These are phyloP conservation scores for Lodderomyces oxycetoniae DNA, from an alignment of 1,139 yeast species.

Conservation along the genomic window DNA sequence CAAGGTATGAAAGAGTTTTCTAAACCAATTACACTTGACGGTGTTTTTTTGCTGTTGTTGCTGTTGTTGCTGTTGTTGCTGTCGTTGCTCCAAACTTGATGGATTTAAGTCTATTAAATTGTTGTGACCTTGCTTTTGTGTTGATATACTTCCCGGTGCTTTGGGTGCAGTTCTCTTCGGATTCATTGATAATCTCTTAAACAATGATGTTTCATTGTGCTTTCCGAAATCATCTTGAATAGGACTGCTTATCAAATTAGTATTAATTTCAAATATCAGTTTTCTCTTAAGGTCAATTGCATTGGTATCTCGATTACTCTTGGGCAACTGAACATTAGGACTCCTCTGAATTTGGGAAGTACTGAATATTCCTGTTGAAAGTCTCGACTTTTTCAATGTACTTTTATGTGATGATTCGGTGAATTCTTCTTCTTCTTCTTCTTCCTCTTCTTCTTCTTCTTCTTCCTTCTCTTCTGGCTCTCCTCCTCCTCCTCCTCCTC, in stretches of 20 bases:
- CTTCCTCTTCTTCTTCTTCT: constrained; percentile 7
- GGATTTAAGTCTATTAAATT: too few relatives aligned
- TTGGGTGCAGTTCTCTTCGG: constrained; percentile 46
- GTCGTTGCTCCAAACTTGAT: too few relatives aligned
- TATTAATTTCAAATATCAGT: constrained; percentile 3
- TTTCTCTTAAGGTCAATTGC: neutral
- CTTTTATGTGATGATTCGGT: neutral
- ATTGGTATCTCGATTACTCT: constrained; percentile 5
- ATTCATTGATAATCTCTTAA: constrained; percentile 31
- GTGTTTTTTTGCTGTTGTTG: constrained; percentile 7
- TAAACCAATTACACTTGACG: constrained; percentile 33
- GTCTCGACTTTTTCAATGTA: constrained; percentile 18
- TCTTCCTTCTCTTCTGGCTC: constrained; percentile 5
- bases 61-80: constrained; percentile 12
- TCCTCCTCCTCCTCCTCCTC: too few relatives aligned
- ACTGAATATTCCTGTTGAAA: constrained; percentile 29
- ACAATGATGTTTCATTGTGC: constrained; percentile 15
- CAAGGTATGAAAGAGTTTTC: constrained; percentile 29
- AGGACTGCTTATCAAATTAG: constrained; percentile 9
- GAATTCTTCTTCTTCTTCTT: constrained; percentile 7
- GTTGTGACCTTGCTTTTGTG: constrained; percentile 4
- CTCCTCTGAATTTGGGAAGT: constrained; percentile 14
- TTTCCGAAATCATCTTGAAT: constrained; percentile 45
- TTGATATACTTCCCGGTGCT: constrained; percentile 23
- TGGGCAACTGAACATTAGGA: constrained; percentile 12